phyloP scores from a whole-genome alignment of 345 rosid genomes.

The Ricinus communis region DNA sequence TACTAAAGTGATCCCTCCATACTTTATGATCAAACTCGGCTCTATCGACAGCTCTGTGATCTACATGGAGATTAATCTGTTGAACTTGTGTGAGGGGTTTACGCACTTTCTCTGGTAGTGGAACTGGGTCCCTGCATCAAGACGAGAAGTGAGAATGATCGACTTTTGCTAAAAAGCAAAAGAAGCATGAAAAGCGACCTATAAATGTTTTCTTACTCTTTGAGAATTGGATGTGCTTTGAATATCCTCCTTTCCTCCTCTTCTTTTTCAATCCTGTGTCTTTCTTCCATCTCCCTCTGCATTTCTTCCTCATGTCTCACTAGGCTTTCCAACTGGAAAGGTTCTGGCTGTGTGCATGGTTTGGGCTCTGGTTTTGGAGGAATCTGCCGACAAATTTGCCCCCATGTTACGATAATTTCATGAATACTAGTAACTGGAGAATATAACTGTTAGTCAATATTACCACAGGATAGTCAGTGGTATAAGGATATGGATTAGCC shows the following conservation, averaged over 20 bases:
- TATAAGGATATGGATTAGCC: conserved; percentile 91
- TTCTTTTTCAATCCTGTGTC: conserved; percentile 63
- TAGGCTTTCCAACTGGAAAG: conserved; percentile 85
- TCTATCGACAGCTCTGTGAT: conserved; percentile 72
- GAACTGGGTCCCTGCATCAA: conserved; percentile 77
- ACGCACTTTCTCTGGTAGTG: conserved; percentile 83
- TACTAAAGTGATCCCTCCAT: background rate
- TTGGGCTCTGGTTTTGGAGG: conserved; percentile 90
- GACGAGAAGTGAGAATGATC: background rate
- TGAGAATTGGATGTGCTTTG: conserved; percentile 71
- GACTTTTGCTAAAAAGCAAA: background rate
- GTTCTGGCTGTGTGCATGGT: conserved; percentile 75
- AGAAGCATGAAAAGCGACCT: too few relatives aligned
- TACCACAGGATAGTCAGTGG: conserved; percentile 98
- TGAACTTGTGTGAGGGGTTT: conserved; percentile 85
- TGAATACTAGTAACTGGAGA: background rate
- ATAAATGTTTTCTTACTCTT: conserved; percentile 57
- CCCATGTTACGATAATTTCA: background rate
- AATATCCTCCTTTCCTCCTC: conserved; percentile 70
- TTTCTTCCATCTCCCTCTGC: conserved; percentile 80
- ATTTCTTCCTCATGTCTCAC: conserved; percentile 87
- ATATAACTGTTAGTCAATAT: too few relatives aligned
- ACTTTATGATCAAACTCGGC: conserved; percentile 93
- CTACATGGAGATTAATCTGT: conserved; percentile 62
- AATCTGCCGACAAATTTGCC: conserved; percentile 44